Base-by-base conservation (phyloP, 2,329 filamentous ascomycete species). In the Botryotinia globosa region DNA sequence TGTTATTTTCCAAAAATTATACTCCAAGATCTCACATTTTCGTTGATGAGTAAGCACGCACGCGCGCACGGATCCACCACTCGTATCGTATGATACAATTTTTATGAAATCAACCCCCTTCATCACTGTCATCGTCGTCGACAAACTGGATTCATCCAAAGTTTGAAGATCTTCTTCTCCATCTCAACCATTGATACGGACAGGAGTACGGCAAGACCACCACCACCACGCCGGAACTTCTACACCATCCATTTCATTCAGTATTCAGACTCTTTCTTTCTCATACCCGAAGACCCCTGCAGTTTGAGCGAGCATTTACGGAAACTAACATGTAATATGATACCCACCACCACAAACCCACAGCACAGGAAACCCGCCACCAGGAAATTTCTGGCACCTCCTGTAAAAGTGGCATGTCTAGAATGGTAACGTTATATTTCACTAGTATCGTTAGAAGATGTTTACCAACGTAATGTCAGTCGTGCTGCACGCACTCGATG, bases 331-430 rank as follows among this genome's bases (percentile, higher is more conserved):
- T 67, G 51, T 66, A 39, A 59, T 16, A 69, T 56, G 39, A 59
- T 69, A 58, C 48, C 51, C n/a, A 69, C 66, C 37, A 69, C 48
- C 34, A 37, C 51, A 44, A 69, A 44, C 25, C 25, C 51, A 45
- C 51, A 22, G 51, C 51, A 42, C 25, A 71, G 54, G 9, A 77
- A 77, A 59, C 73, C 73, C 12, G 42, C 69, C 34, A 74, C 77
- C 66, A 79, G 76, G 76, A 79, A 79, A 68, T 78, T 79, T 58
- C 74, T 75, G 7, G 75, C 77, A 37, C 85, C 85, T 66, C 85
- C 85, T 1, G 85, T 86, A 42, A 87, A 86, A 77, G 81, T 85
- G 68, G 85, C 85, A 34, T 86, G 85, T 75, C 81, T 86, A 72
- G 82, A 84, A 70, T 86, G 85, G 85, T 86, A 82, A 73, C 83